Base-by-base conservation (phyloP, 306 rosid genomes). In the Medicago ruthenica region DNA sequence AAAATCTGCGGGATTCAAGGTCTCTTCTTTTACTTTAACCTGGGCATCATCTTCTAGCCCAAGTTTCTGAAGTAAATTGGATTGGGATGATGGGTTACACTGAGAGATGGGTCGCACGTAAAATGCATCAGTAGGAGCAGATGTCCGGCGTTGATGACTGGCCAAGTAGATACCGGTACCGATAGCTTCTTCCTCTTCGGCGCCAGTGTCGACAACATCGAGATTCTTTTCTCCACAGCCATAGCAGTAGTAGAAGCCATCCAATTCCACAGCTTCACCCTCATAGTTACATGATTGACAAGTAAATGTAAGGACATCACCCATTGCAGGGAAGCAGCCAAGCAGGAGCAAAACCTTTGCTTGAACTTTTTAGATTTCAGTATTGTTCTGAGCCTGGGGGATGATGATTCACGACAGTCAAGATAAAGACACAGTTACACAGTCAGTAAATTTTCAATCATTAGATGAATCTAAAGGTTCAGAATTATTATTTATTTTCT, bases 221-320 rank as follows among this genome's bases (percentile, higher is more conserved):
- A 83, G 90, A 0, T 85, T 86, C 71, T 75, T 92, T 10, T 89
- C 75, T 37, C 83, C 83, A 24, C 98, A 91, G 5, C 67, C 83
- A 10, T 42, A 67, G 82, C 98, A 94, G 71, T 88, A 91, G 86
- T 72, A 91, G 85, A 73, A 85, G 69, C 98, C 98, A 17, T 90
- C 96, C 0, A 27, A 40, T 41, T 84, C 97, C 5, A 85, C 89
- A 1, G 12, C 40, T 9, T 85, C 72, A 21, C 91, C 94, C 13
- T 73, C 71, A 14, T 58, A 76, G 80, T 81, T 85, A 55, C 98
- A 94, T 15, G 48, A 42, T 31, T 79, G 82, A 78, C 98, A 94
- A 1, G 71, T 21, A 85, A 83, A 82, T 24, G 44, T 59, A 18
- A 39, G 27, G 15, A 81, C 24, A 54, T 84, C 79, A 27, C 47